Conservation (phyloP, 345 rosid genomes). For the Eucalyptus erythrocorys region DNA sequence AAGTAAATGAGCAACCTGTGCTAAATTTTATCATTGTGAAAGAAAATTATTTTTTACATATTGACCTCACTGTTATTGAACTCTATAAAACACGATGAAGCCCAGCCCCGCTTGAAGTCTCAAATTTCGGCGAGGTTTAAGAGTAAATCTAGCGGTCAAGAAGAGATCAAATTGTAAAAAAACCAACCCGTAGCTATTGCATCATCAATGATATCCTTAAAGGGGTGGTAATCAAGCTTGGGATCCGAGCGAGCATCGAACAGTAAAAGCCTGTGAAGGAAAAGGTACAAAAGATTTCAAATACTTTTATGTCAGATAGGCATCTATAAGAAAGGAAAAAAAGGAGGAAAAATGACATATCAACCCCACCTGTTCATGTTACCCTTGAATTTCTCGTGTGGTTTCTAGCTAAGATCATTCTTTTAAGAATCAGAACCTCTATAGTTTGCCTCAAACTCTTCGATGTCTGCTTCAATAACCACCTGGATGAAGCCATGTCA, state of each 20-base stretch:
- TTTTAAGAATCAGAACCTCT: conserved; percentile 93
- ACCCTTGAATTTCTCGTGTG: conserved; percentile 55
- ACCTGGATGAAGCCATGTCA: not conserved
- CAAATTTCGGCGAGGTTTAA: not conserved
- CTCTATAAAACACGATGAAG: not conserved
- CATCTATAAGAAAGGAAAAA: not conserved
- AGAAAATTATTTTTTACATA: not conserved
- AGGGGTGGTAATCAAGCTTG: conserved; percentile 85
- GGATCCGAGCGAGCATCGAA: conserved; percentile 88
- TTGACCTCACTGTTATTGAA: not conserved
- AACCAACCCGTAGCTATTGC: conserved; percentile 54
- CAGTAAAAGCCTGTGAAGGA: conserved; percentile 60
- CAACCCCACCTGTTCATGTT: conserved; percentile 59
- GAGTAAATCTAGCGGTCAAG: not conserved
- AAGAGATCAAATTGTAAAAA: not conserved
- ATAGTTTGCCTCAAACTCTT: conserved; percentile 76
- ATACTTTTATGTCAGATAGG: not conserved
- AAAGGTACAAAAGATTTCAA: not conserved
- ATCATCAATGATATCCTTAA: conserved; percentile 64
- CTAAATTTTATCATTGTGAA: not conserved
- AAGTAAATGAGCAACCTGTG: not conserved
- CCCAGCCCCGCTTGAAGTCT: not conserved
- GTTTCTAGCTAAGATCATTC: conserved; percentile 72
- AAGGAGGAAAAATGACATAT: not conserved
- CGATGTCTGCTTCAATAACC: conserved; percentile 82